Evolutionary conservation across 371 early-diverging fungal genomes (phyloP).

Genomic region (Zancudomyces culisetae): DNA sequence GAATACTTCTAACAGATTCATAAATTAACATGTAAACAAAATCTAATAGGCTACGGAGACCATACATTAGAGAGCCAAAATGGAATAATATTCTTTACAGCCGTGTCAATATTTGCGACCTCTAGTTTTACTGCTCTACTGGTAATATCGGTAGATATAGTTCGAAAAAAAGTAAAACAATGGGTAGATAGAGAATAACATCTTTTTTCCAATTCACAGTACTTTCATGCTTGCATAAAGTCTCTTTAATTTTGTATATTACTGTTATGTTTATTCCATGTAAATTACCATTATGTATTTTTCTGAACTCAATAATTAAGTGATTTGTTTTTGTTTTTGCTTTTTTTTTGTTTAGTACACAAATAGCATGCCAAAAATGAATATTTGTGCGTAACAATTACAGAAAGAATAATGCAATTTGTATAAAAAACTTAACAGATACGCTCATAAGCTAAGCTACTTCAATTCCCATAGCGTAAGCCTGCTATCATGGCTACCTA

Average conservation of each 20-base stretch:
- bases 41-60: constrained; percentile 17
- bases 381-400: background rate
- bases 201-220: too few relatives aligned
- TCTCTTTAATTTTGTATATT: background rate
- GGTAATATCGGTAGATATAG: constrained; percentile 13
- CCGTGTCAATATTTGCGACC: constrained; percentile 19
- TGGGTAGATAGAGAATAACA: too few relatives aligned
- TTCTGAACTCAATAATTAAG: background rate
- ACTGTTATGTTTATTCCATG: too few relatives aligned
- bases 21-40: background rate
- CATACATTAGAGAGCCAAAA: constrained; percentile 13
- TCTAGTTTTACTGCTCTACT: constrained; percentile 22
- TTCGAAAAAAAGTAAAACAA: too few relatives aligned
- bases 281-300: background rate
- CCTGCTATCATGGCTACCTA: background rate
- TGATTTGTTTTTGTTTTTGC: background rate
- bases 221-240: background rate
- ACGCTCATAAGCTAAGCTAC: background rate
- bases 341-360: background rate
- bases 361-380: too few relatives aligned
- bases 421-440: background rate
- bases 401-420: background rate
- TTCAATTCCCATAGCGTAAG: background rate
- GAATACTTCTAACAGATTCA: background rate
- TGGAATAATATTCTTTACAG: constrained; percentile 20